Conservation (phyloP, 129 eudicot genomes). For the Artemisia argyi region DNA sequence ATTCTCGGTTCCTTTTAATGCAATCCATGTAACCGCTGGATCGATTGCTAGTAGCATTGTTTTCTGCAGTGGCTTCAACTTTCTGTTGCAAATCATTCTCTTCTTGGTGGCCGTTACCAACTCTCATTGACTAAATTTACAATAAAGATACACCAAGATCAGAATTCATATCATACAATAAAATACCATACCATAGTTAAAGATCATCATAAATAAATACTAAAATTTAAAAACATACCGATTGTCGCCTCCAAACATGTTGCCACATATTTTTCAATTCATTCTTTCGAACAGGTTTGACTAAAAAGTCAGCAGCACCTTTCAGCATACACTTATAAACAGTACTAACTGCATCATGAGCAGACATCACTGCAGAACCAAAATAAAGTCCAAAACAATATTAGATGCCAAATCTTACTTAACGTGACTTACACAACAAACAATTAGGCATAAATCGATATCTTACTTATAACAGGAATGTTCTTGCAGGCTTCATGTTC, state of each 20-base stretch:
- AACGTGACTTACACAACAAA: not conserved
- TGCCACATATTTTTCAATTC: conserved; percentile 96
- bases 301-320: conserved; percentile 96
- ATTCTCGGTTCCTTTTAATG: conserved; percentile 61
- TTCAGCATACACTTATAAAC: conserved; percentile 91
- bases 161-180: conserved; percentile 1
- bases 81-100: conserved; percentile 63
- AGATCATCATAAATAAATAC: not conserved
- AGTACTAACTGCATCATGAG: conserved; percentile 74
- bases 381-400: conserved; percentile 10
- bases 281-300: conserved; percentile 82
- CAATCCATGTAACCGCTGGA: conserved; percentile 76
- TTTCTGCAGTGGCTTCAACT: conserved; percentile 84
- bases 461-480: conserved; percentile 93
- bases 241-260: conserved; percentile 94
- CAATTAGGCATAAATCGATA: not conserved
- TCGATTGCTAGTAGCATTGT: conserved; percentile 69
- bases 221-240: conserved; percentile 46
- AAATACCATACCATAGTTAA: not conserved
- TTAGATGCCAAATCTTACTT: not conserved
- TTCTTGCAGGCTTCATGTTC: conserved; percentile 85
- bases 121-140: conserved; percentile 41
- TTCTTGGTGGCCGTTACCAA: conserved; percentile 43
- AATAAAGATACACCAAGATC: conserved; percentile 19
- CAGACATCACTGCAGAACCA: conserved; percentile 80